Conservation (phyloP, 495 filamentous ascomycete species). For the Sphaerosporella brunnea region DNA sequence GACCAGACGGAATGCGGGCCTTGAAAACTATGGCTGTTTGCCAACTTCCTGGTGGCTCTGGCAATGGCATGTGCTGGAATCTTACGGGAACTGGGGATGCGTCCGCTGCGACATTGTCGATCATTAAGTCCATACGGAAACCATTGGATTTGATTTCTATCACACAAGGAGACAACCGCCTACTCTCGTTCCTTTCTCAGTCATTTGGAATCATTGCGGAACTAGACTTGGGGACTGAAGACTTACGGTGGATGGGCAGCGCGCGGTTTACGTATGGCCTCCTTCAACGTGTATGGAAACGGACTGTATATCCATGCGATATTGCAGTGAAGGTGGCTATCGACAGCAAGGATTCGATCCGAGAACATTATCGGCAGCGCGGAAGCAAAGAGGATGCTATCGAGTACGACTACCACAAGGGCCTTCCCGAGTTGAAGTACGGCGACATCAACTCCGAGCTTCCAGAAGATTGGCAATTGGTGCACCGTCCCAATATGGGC, state of each 20-base stretch:
- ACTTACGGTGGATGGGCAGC: slow-evolving; percentile 81
- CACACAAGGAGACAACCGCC: slow-evolving; percentile 56
- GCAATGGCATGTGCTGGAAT: slow-evolving; percentile 88
- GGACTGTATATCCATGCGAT: slow-evolving; percentile 72
- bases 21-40: slow-evolving; percentile 64
- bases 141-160: slow-evolving; percentile 74
- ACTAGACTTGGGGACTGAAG: slow-evolving; percentile 69
- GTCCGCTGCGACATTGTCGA: slow-evolving; percentile 55
- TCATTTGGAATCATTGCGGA: slow-evolving; percentile 82
- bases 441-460: slow-evolving; percentile 63
- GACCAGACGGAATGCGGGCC: slow-evolving; percentile 53
- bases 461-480: slow-evolving; percentile 53
- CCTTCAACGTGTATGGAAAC: slow-evolving; percentile 48
- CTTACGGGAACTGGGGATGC: slow-evolving; percentile 63
- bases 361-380: slow-evolving; percentile 43
- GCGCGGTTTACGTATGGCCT: slow-evolving; percentile 73
- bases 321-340: slow-evolving; percentile 66
- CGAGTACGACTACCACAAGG: slow-evolving; percentile 21
- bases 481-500: slow-evolving; percentile 57
- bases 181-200: slow-evolving; percentile 78
- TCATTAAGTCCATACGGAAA: slow-evolving; percentile 69
- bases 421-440: slow-evolving; percentile 55
- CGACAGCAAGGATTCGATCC: slow-evolving; percentile 57
- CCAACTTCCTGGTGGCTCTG: slow-evolving; percentile 81
- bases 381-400: slow-evolving; percentile 28